A percentile compares a stretch with the other conserved stretches of the same genome.
phyloP scores from a whole-genome alignment of 202 grass and related monocot species.

The Hordeum pubiflorum region DNA sequence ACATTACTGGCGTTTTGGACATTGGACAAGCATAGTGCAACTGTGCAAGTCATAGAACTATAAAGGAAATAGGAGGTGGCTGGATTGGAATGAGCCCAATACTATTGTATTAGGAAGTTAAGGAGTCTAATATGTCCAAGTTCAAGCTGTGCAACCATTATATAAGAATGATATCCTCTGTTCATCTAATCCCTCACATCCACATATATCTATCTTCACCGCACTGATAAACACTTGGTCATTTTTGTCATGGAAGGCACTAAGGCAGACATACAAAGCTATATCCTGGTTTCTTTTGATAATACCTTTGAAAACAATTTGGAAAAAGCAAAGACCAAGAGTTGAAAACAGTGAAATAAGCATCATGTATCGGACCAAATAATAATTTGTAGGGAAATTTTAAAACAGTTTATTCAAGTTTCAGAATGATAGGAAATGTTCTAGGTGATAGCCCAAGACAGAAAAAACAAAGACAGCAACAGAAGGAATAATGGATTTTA shows the following conservation, averaged over 20 bases:
- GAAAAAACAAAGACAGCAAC: constrained; percentile 1
- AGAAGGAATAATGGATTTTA: background rate
- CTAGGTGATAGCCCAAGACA: background rate
- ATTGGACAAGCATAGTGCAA: background rate
- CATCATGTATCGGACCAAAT: background rate
- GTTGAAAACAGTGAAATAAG: background rate
- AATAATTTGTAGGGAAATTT: background rate
- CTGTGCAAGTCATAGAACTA: background rate
- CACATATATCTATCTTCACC: background rate
- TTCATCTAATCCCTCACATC: background rate
- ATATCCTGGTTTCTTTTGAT: background rate
- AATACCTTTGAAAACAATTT: background rate
- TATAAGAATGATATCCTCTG: background rate
- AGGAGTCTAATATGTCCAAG: background rate
- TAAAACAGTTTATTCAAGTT: background rate
- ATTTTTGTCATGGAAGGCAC: background rate
- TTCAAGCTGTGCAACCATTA: background rate
- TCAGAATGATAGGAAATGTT: background rate
- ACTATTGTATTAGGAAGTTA: background rate
- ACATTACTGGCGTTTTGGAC: background rate
- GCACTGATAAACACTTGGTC: background rate
- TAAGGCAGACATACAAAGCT: background rate
- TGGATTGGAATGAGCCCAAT: background rate
- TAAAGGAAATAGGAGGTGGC: background rate
- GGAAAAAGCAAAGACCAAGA: background rate